Conservation (phyloP, 1,284 basidiomycete genomes). For the Sanguinoderma infundibulare region DNA sequence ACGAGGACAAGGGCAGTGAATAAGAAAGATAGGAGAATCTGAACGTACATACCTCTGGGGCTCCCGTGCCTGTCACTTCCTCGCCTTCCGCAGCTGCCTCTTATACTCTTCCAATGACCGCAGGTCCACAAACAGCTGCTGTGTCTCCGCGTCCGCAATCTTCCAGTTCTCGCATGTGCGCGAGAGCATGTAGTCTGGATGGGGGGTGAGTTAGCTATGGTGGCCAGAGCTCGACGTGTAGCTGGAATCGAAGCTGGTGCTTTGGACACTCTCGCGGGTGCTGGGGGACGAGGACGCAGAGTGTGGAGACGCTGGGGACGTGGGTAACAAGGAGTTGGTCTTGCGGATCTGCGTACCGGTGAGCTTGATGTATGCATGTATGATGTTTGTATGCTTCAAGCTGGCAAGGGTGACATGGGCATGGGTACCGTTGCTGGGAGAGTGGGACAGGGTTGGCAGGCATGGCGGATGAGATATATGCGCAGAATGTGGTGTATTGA, state of each 20-base stretch:
- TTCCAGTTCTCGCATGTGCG: conserved; percentile 29
- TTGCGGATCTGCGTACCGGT: too few species aligned
- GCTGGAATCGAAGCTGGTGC: conserved; percentile 21
- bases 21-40: background rate
- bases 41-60: conserved; percentile 24
- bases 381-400: too few species aligned
- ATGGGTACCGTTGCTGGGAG: too few species aligned
- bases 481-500: too few species aligned
- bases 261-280: conserved; percentile 1
- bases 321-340: background rate
- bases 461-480: too few species aligned
- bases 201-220: conserved; percentile 11
- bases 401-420: too few species aligned
- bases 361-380: too few species aligned
- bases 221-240: conserved; percentile 13
- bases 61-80: conserved; percentile 9
- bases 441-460: too few species aligned
- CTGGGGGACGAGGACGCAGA: background rate
- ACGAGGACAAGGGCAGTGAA: background rate
- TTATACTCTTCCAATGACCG: conserved; percentile 16
- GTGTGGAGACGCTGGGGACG: background rate
- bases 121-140: conserved; percentile 20
- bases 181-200: conserved; percentile 20
- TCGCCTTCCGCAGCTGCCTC: conserved; percentile 22
- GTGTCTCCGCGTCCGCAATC: conserved; percentile 29